Percentiles rank a stretch among this genome's conserved stretches.
phyloP scores from a whole-genome alignment of 306 rosid species.

The Trichosanthes truncata region DNA sequence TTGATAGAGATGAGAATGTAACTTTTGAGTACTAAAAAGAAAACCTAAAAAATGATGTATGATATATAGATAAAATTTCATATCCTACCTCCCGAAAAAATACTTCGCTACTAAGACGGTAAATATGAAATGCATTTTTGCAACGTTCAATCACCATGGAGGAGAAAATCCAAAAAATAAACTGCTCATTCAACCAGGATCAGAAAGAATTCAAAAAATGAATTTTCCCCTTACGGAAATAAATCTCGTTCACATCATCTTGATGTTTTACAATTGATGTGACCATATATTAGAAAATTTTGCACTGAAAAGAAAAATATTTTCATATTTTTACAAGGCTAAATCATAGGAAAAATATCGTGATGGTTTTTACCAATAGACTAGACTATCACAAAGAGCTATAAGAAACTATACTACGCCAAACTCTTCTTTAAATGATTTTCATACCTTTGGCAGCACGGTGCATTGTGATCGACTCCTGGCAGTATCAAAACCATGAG shows the following conservation, averaged over 20 bases:
- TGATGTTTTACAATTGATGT: background rate
- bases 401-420: background rate
- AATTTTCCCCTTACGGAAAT: background rate
- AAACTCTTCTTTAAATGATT: background rate
- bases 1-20: background rate
- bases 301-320: background rate
- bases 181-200: background rate
- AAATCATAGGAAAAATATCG: background rate
- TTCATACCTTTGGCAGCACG: constrained; percentile 69
- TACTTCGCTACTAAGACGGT: background rate
- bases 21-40: background rate
- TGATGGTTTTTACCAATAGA: background rate
- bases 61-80: background rate
- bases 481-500: constrained; percentile 90
- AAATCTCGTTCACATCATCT: background rate
- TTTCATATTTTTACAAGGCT: background rate
- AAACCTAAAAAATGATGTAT: background rate
- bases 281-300: background rate
- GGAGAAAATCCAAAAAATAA: too few species aligned
- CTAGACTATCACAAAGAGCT: background rate
- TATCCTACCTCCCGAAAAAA: background rate
- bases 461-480: constrained; percentile 64
- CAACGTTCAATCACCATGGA: background rate
- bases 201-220: background rate
- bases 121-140: background rate